Evolutionary conservation across 768 basidiomycete species (phyloP), one percentile per base, ranked within the genome.

Genomic region (Cystofilobasidium ferigula): DNA sequence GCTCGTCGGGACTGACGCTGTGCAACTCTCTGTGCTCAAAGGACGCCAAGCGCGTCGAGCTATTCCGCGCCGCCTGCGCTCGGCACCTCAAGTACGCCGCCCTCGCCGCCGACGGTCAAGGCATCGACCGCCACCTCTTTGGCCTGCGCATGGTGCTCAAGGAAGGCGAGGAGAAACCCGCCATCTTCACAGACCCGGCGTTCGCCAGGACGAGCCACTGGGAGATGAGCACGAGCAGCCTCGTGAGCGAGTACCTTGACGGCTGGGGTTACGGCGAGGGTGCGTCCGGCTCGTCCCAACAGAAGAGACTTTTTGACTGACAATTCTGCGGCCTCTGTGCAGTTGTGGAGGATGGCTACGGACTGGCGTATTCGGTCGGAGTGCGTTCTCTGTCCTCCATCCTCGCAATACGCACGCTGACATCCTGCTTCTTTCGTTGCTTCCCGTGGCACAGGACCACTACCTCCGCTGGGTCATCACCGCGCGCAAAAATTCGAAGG

Each of bases 231-330:
- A 99, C 95, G 24, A 87, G 85, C 69, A 89, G 95, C 76, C 78
- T 98, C 64, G 86, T 85, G 58, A 86, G 84, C 51, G 80, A 80
- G 59, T 92, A 81, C 75, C 79, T 99, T 38, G 89, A 93, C 71
- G 91, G 91, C 26, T 98, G 94, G 94, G 95, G 94, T 18, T 97
- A 97, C 73, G 91, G 92, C 10, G 89, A 94, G 82, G 88, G 88
- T 89, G 66, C 69, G 81, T 63, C 26, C 42, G 20, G 38, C 22
- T 51, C 16, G 43, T 48, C 68, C n/a, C n/a, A n/a, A n/a, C n/a
- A n/a, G n/a, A n/a, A n/a, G n/a, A n/a, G n/a, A n/a, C n/a, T n/a
- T n/a, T n/a, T n/a, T 60, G 20, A 24, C 45, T 7, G 35, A 43
- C 32, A 22, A 22, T 1, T 57, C 36, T 26, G 36, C 63, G 43